Base-by-base conservation (phyloP, 441 rosid genomes). In the Hura crepitans region DNA sequence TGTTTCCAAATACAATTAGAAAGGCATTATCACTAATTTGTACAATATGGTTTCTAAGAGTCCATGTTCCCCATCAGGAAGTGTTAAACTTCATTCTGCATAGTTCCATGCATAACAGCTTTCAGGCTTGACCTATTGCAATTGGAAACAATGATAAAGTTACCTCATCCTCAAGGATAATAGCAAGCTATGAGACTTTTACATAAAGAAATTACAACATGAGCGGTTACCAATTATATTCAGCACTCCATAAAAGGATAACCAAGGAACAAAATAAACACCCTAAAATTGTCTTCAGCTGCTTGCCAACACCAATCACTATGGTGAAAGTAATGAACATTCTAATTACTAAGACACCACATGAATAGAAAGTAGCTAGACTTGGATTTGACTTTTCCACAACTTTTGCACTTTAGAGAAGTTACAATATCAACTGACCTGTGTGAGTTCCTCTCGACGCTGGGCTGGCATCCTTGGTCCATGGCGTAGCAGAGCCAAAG, bases 401-500 rank as follows among this genome's bases (percentile, higher is more conserved):
- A 22, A 57, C 39, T 6, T 3, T 42, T 42, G 27, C 23, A 58
- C 30, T 61, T 42, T 37, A 18, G 53, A n/a, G 18, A 49, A 22
- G 10, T 18, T 22, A 13, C 27, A 22, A 59, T 8, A 42, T 65
- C 10, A 6, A 39, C 64, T 59, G 58, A 92, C 99, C 91, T 89
- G 85, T 45, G 73, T 81, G 79, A 95, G 68, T 77, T 92, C 97
- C 76, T 89, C 92, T 30, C 77, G 82, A 7, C 96, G 99, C 72
- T 71, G 70, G 45, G 81, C 74, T 42, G 99, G 97, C 97, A 95
- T 92, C 71, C 80, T 81, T 61, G 81, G 80, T 43, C 98, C 98
- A 75, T 95, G 98, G 58, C 90, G 86, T 75, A 95, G 78, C 71
- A 92, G 92, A 74, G 99, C 98, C 96, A 92, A 88, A 17, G 98